These are phyloP conservation scores for Botrytis galanthina DNA, from an alignment of 2,329 filamentous ascomycete genomes.

Conservation along the genomic window DNA sequence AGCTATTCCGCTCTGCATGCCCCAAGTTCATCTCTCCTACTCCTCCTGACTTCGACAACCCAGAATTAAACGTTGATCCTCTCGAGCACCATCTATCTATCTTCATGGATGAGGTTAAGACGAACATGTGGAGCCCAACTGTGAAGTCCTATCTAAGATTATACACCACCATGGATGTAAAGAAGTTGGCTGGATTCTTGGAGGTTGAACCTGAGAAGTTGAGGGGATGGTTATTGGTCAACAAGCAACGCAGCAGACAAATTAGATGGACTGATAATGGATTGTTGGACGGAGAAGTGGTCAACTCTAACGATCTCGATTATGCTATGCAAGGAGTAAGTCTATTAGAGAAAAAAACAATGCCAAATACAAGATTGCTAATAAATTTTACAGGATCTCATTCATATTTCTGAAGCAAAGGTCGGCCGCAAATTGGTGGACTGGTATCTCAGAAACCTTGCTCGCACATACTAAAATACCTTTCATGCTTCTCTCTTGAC, in stretches of 20 bases:
- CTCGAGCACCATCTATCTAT: conserved; percentile 95
- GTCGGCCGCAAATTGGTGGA: conserved; percentile 95
- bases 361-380: conserved; percentile 23
- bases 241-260: conserved; percentile 98
- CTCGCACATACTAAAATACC: conserved; percentile 75
- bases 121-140: conserved; percentile 96
- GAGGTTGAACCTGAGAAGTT: conserved; percentile 97
- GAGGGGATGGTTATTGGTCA: conserved; percentile 88
- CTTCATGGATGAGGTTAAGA: conserved; percentile 99
- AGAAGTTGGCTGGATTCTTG: conserved; percentile 96
- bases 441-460: conserved; percentile 97
- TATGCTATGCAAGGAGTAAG: conserved; percentile 92
- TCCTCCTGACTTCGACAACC: conserved; percentile 96
- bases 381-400: conserved; percentile 66
- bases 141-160: conserved; percentile 98
- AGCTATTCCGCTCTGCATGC: conserved; percentile 96
- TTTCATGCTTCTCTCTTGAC: conserved; percentile 27
- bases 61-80: conserved; percentile 91
- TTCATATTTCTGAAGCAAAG: conserved; percentile 98
- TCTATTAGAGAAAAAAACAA: conserved; percentile 32
- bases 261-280: conserved; percentile 90
- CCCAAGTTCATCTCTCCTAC: conserved; percentile 99
- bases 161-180: conserved; percentile 99
- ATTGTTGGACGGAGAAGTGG: conserved; percentile 85
- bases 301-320: conserved; percentile 93